Evolutionary conservation across 225 moss, liverwort and hornwort species (phyloP).

Genomic region (Physcomitrium patens): DNA sequence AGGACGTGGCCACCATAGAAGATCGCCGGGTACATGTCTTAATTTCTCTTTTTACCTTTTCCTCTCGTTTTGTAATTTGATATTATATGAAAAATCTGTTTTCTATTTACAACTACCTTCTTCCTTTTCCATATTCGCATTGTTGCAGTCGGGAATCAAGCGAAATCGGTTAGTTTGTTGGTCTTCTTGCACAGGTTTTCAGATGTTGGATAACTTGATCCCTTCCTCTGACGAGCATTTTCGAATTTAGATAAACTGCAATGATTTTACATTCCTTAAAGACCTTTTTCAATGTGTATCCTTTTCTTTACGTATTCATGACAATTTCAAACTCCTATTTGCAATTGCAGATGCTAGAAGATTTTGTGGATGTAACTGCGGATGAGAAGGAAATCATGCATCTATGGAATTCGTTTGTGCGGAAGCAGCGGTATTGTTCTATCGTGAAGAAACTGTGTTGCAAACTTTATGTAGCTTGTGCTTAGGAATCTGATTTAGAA

Average conservation of each 20-base stretch:
- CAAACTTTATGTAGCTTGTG: constrained; percentile 11
- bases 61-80: neutral
- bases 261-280: neutral
- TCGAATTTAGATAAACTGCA: no score
- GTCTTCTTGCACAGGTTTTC: no score
- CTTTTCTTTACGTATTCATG: constrained; percentile 3
- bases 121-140: no score
- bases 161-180: neutral
- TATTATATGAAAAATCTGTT: no score
- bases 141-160: constrained; percentile 1
- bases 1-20: constrained; percentile 87
- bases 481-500: constrained; percentile 1
- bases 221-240: no score
- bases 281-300: neutral
- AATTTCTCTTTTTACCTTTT: constrained; percentile 7
- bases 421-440: constrained; percentile 73
- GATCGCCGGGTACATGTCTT: constrained; percentile 75
- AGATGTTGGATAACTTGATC: no score
- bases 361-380: constrained; percentile 91
- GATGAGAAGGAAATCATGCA: constrained; percentile 99
- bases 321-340: neutral
- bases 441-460: neutral
- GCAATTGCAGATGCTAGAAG: constrained; percentile 86
- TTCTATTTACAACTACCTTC: no score
- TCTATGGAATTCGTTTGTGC: constrained; percentile 98